phyloP scores from a whole-genome alignment of 2,329 filamentous ascomycete species.

The Penicillium sp. region DNA sequence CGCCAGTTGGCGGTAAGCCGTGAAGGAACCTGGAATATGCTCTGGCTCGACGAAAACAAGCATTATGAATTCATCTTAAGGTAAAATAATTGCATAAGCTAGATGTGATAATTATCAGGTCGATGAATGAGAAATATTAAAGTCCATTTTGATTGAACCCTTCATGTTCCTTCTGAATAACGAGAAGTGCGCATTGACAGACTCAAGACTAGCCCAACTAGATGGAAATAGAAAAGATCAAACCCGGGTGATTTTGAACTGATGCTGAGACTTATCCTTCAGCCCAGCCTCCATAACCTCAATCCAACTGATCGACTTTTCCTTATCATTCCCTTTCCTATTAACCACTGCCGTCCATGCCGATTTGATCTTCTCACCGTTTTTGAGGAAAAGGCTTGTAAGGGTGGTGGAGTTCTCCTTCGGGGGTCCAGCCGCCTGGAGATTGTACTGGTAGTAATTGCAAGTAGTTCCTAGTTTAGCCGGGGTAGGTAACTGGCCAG shows the following conservation, averaged over 20 bases:
- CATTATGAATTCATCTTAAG: too few species aligned
- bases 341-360: neutral
- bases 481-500: too few species aligned
- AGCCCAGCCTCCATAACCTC: neutral
- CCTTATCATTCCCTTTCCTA: neutral
- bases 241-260: neutral
- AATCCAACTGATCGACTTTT: neutral
- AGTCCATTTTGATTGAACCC: neutral
- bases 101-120: too few species aligned
- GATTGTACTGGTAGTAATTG: neutral
- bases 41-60: too few species aligned
- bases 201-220: too few species aligned
- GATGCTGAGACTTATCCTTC: neutral
- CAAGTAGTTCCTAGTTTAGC: too few species aligned
- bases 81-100: too few species aligned
- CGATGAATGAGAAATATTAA: too few species aligned
- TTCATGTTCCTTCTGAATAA: neutral
- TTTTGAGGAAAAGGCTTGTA: neutral
- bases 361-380: neutral
- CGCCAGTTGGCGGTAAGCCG: too few species aligned
- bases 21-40: too few species aligned
- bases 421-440: neutral
- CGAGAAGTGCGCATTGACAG: neutral
- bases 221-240: neutral
- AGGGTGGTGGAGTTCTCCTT: neutral